Evolutionary conservation across 2,329 filamentous ascomycete genomes (phyloP).

Genomic region (Didymella lethalis): DNA sequence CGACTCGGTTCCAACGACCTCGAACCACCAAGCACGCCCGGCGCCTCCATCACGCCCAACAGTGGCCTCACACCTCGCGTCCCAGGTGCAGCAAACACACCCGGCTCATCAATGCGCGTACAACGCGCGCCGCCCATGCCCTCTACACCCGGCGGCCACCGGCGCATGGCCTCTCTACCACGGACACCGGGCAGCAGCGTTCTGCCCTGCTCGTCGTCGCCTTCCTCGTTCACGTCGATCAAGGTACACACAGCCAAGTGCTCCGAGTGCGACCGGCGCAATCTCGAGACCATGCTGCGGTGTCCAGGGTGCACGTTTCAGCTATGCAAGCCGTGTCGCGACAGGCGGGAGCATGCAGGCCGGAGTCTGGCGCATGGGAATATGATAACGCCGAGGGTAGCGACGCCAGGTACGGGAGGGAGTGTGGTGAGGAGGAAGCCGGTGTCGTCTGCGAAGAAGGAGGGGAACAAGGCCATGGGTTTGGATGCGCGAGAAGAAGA

Average conservation of each 20-base stretch:
- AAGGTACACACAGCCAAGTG: slow-evolving; percentile 50
- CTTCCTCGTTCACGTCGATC: slow-evolving; percentile 32
- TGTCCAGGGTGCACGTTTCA: slow-evolving; percentile 48
- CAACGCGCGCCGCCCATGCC: slow-evolving; percentile 7
- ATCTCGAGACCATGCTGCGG: slow-evolving; percentile 41
- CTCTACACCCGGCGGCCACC: slow-evolving; percentile 6
- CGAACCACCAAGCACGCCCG: neutral
- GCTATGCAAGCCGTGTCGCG: slow-evolving; percentile 42
- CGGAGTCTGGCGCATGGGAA: slow-evolving; percentile 39
- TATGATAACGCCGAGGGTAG: slow-evolving; percentile 16
- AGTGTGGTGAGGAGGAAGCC: slow-evolving; percentile 14
- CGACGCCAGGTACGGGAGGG: slow-evolving; percentile 1
- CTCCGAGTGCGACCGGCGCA: slow-evolving; percentile 46
- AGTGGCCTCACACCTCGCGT: neutral
- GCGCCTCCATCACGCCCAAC: neutral
- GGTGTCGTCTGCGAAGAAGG: neutral
- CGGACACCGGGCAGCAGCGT: slow-evolving; percentile 23
- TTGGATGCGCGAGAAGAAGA: neutral
- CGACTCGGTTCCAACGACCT: too few species aligned
- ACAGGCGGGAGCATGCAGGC: slow-evolving; percentile 19
- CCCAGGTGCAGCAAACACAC: neutral
- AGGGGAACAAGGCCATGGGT: neutral
- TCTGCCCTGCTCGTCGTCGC: slow-evolving; percentile 29
- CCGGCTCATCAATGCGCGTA: slow-evolving; percentile 1
- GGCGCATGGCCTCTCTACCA: slow-evolving; percentile 8